phyloP scores from a whole-genome alignment of 441 rosid genomes.

The Gossypium aridum region DNA sequence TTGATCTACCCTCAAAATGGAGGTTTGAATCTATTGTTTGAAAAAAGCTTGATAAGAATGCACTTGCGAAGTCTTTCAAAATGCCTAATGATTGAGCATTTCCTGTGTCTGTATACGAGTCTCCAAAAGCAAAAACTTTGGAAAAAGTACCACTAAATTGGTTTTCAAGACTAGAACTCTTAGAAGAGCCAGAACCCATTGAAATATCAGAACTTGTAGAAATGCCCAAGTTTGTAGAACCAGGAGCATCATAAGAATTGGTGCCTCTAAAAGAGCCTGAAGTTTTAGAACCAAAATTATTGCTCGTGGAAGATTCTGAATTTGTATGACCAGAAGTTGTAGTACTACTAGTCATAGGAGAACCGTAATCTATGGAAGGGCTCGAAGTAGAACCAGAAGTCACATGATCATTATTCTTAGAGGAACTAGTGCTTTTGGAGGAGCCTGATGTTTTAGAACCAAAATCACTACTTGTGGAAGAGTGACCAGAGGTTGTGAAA shows the following conservation, averaged over 20 bases:
- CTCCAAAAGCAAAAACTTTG: conserved; percentile 39
- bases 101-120: conserved; percentile 39
- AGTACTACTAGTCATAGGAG: too few relatives aligned
- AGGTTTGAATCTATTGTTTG: not conserved
- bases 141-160: conserved; percentile 16
- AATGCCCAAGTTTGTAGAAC: not conserved
- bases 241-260: not conserved
- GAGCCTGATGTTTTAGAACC: not conserved
- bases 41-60: not conserved
- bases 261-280: not conserved
- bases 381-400: too few relatives aligned
- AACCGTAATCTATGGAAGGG: too few relatives aligned
- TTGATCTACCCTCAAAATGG: not conserved
- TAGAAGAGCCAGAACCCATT: not conserved
- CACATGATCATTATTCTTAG: too few relatives aligned
- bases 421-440: not conserved
- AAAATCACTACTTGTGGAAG: not conserved
- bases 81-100: conserved; percentile 28
- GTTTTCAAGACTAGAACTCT: not conserved
- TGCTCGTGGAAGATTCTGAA: not conserved
- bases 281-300: not conserved
- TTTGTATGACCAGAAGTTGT: not conserved
- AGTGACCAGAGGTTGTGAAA: not conserved
- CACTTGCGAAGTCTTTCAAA: conserved; percentile 13
- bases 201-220: not conserved